Evolutionary conservation across 2,329 filamentous ascomycete species (phyloP).

Genomic region (Xylariaceae sp.): DNA sequence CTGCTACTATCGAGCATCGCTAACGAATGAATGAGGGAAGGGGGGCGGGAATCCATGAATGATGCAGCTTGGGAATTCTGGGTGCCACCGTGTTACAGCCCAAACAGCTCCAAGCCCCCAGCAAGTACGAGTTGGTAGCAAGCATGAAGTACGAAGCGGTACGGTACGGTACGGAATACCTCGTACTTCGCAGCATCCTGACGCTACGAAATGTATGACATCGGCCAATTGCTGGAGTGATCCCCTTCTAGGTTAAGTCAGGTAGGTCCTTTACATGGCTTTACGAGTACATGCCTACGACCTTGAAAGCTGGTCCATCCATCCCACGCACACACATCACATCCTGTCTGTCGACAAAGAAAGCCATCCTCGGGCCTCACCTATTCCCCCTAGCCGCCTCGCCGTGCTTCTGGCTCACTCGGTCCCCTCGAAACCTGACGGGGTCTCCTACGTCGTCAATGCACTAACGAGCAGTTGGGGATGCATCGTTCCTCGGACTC

Average conservation of each 20-base stretch:
- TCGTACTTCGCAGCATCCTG: too few species aligned
- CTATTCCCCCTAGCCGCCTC: slow-evolving; percentile 3
- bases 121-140: background rate
- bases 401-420: background rate
- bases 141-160: too few species aligned
- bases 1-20: background rate
- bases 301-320: background rate
- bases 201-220: slow-evolving; percentile 8
- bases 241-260: background rate
- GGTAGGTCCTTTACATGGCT: background rate
- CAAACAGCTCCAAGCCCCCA: slow-evolving; percentile 4
- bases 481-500: slow-evolving; percentile 7
- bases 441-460: background rate
- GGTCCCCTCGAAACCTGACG: background rate
- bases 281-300: background rate
- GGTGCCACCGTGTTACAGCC: slow-evolving; percentile 11
- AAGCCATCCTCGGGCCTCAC: slow-evolving; percentile 7
- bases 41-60: slow-evolving; percentile 12
- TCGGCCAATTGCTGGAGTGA: slow-evolving; percentile 11
- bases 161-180: too few species aligned
- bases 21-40: slow-evolving; percentile 8
- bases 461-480: background rate
- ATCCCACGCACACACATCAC: background rate
- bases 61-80: slow-evolving; percentile 11
- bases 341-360: background rate